Evolutionary conservation across 1,139 yeast genomes (phyloP), one percentile per base, ranked within the genome.

Genomic region (Kluyveromyces marxianus): DNA sequence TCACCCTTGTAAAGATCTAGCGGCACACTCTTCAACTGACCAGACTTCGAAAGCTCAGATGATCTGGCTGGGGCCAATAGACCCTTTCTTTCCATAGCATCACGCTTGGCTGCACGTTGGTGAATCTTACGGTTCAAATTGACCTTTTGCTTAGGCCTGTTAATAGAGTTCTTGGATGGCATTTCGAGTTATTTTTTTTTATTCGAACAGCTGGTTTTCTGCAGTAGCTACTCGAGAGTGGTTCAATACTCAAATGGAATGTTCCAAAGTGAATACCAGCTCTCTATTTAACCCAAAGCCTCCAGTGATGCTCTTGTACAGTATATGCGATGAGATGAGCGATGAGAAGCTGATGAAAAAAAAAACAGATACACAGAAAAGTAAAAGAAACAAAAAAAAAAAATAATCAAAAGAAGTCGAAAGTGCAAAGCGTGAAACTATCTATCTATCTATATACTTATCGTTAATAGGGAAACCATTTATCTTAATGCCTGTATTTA

Each of bases 121-220:
- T 71, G 67, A 25, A 78, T 74, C 63, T 78, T 84, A 42, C 75
- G 74, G 48, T 74, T 74, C 48, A 80, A 72, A 52, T 69, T 70
- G 39, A 78, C 69, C 54, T 77, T 77, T 55, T 77, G 77, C 66
- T 83, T 84, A 45, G 94, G 95, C 66, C 81, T 85, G 66, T 87
- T 87, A 55, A 86, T 74, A 44, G 88, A 76, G 71, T 85, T 84
- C 68, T 77, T 82, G 27, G 89, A 81, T 37, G 94, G 90, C 95
- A 85, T 85, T 38, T 29, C 49, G 36, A 10, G 4, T 37, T 37
- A 6, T 26, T 14, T 21, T 32, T 32, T 14, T 14, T 14, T 14
- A 14, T 14, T 14, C 21, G 21, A 14, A 14, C 21, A 14, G 21
- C 21, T 14, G 21, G 21, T 14, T 2, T 14, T 14, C 21, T 14